Evolutionary conservation across 2,329 filamentous ascomycete species (phyloP).

Genomic region (Ilyonectria sp.): DNA sequence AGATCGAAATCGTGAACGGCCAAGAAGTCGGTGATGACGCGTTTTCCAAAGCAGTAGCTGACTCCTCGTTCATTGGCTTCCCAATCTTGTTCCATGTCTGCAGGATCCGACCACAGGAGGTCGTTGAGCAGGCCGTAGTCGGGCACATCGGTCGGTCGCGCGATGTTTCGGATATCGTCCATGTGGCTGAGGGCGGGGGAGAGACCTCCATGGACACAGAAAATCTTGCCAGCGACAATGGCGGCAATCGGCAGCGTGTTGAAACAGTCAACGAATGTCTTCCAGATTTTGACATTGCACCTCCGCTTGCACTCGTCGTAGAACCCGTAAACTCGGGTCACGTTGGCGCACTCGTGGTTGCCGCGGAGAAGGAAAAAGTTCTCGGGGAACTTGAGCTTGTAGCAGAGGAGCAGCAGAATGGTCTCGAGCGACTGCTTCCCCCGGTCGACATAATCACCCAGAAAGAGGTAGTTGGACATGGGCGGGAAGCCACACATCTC

Average conservation of each 20-base stretch:
- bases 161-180: slow-evolving; percentile 98
- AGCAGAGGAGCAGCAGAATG: slow-evolving; percentile 94
- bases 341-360: slow-evolving; percentile 98
- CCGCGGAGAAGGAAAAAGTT: slow-evolving; percentile 99
- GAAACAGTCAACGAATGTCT: slow-evolving; percentile 99
- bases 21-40: slow-evolving; percentile 96
- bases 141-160: slow-evolving; percentile 94
- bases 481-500: slow-evolving; percentile 99
- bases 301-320: slow-evolving; percentile 99
- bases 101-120: slow-evolving; percentile 96
- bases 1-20: slow-evolving; percentile 96
- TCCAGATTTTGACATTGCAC: slow-evolving; percentile 99
- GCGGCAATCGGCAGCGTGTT: slow-evolving; percentile 98
- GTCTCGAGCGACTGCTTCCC: slow-evolving; percentile 99
- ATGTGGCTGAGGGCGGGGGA: slow-evolving; percentile 95
- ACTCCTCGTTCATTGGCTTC: slow-evolving; percentile 97
- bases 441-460: slow-evolving; percentile 98
- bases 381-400: slow-evolving; percentile 99
- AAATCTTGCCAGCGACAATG: slow-evolving; percentile 97
- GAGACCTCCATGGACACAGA: slow-evolving; percentile 95
- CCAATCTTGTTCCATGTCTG: slow-evolving; percentile 98
- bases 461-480: slow-evolving; percentile 99
- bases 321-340: slow-evolving; percentile 99
- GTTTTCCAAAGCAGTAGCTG: slow-evolving; percentile 98
- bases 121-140: slow-evolving; percentile 97